A percentile compares a stretch with the other conserved stretches of the same genome.
These are phyloP conservation scores for Cydonia oblonga DNA, from an alignment of 331 rosid species.

Conservation along the genomic window DNA sequence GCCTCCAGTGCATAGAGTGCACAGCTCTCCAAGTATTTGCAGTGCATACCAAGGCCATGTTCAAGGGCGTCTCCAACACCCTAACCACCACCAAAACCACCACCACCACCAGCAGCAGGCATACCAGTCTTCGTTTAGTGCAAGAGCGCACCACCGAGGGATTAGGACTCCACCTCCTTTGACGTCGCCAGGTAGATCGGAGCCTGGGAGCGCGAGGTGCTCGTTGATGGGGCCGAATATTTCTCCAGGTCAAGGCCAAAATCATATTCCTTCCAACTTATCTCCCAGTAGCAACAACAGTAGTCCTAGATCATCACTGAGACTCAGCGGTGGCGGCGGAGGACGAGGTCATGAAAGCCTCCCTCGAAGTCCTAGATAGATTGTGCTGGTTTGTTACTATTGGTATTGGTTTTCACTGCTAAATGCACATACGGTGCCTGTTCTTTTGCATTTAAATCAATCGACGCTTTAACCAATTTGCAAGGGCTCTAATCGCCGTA, in stretches of 20 bases:
- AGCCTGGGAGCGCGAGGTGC: not conserved
- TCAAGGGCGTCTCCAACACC: not conserved
- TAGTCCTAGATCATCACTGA: slow-evolving; percentile 8
- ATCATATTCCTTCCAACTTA: not conserved
- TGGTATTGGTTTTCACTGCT: not conserved
- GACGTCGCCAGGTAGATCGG: not conserved
- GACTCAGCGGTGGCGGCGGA: not conserved
- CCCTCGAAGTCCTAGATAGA: slow-evolving; percentile 27
- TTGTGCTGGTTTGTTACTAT: not conserved
- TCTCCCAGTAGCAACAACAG: not conserved
- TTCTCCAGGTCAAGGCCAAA: not conserved
- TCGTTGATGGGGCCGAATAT: not conserved
- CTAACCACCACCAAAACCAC: not conserved
- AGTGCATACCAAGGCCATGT: not conserved
- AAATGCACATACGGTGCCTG: not conserved
- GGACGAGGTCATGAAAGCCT: slow-evolving; percentile 2
- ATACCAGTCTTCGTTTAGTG: not conserved
- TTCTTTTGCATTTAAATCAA: not conserved
- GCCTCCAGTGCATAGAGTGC: slow-evolving; percentile 39
- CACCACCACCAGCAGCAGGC: not conserved
- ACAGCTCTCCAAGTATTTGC: slow-evolving; percentile 57
- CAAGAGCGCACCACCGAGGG: not conserved
- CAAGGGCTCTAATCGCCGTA: not conserved
- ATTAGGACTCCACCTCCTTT: slow-evolving; percentile 1
- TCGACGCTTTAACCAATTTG: not conserved